phyloP scores from a whole-genome alignment of 2,329 filamentous ascomycete genomes.

The Diaporthe caulivora region DNA sequence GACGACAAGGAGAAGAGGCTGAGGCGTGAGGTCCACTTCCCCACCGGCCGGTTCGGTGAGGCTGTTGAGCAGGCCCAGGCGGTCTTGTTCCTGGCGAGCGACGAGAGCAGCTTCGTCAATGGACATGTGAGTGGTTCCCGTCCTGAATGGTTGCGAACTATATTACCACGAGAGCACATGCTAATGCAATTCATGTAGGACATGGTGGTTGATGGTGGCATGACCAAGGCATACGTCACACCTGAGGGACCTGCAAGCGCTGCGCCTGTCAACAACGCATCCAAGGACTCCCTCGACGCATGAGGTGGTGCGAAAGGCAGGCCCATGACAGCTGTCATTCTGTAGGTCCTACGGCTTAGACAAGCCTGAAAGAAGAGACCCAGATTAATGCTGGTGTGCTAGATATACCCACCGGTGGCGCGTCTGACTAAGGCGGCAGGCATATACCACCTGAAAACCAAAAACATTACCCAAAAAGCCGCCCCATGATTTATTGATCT shows the following conservation, averaged over 20 bases:
- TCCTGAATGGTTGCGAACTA: neutral
- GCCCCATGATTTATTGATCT: neutral
- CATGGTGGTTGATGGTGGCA: constrained; percentile 94
- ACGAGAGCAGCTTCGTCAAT: constrained; percentile 91
- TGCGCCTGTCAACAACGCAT: constrained; percentile 72
- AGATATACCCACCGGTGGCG: neutral
- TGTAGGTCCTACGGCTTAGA: neutral
- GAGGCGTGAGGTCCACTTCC: constrained; percentile 90
- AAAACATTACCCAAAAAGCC: neutral
- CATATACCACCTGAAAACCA: neutral
- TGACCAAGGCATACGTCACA: constrained; percentile 91
- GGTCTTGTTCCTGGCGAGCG: constrained; percentile 87
- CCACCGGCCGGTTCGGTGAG: constrained; percentile 88
- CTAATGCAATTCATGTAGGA: constrained; percentile 61
- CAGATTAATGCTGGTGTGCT: neutral
- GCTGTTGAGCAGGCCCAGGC: constrained; percentile 94
- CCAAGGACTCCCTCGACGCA: constrained; percentile 58
- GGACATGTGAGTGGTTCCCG: constrained; percentile 54
- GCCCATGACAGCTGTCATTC: neutral
- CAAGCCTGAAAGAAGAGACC: neutral
- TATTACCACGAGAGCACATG: neutral
- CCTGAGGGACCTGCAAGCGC: constrained; percentile 68
- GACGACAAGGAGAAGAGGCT: constrained; percentile 85
- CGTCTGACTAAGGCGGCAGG: neutral
- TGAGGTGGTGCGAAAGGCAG: neutral